phyloP scores from a whole-genome alignment of 768 basidiomycete species.

The Leccinum truebloodii region DNA sequence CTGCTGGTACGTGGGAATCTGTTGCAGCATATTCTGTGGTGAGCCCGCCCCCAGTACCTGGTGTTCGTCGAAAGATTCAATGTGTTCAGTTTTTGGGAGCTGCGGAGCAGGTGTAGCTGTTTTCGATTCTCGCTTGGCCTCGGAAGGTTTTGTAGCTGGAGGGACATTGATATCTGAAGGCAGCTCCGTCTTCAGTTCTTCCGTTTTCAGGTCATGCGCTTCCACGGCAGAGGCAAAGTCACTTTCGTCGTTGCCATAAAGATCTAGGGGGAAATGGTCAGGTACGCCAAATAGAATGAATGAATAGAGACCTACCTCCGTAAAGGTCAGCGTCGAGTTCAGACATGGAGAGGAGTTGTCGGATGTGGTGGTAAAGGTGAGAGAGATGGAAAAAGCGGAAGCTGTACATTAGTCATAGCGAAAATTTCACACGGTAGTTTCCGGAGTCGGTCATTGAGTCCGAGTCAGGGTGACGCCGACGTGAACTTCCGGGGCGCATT shows the following conservation, averaged over 20 bases:
- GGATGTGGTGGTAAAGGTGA: slow-evolving; percentile 38
- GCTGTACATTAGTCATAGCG: slow-evolving; percentile 29
- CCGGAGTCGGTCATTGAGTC: slow-evolving; percentile 18
- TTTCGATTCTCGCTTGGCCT: slow-evolving; percentile 24
- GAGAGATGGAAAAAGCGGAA: slow-evolving; percentile 29
- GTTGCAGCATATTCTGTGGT: slow-evolving; percentile 54
- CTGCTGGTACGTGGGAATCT: slow-evolving; percentile 79
- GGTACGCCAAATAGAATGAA: background rate
- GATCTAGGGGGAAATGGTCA: slow-evolving; percentile 44
- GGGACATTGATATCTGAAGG: slow-evolving; percentile 22
- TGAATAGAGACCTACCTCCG: slow-evolving; percentile 55
- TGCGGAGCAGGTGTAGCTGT: slow-evolving; percentile 12
- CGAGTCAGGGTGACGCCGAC: too few relatives aligned
- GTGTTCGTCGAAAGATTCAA: slow-evolving; percentile 20
- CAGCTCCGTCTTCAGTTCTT: slow-evolving; percentile 31
- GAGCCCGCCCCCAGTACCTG: slow-evolving; percentile 19
- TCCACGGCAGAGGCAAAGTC: slow-evolving; percentile 56
- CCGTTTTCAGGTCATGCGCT: slow-evolving; percentile 34
- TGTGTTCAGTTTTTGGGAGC: slow-evolving; percentile 11
- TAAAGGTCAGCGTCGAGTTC: slow-evolving; percentile 91
- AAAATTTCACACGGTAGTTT: slow-evolving; percentile 25
- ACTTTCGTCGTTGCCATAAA: slow-evolving; percentile 63
- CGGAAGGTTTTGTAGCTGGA: slow-evolving; percentile 18
- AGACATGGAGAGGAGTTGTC: slow-evolving; percentile 47
- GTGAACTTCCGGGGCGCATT: slow-evolving; percentile 1